Conservation (phyloP, 2,329 filamentous ascomycete species). For the Colletotrichum gloeosporioides region DNA sequence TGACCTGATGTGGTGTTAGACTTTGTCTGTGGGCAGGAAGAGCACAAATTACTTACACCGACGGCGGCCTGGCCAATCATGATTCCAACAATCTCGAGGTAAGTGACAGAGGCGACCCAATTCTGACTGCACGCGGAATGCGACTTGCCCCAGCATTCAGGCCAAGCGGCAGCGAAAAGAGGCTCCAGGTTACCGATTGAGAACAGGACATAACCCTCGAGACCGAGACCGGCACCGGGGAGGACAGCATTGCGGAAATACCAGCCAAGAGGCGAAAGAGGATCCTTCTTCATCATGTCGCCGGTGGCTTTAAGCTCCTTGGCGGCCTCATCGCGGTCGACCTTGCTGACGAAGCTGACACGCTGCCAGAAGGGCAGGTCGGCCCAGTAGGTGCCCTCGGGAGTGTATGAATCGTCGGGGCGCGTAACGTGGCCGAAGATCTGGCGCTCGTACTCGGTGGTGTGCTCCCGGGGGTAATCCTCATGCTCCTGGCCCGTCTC, state of each 20-base stretch:
- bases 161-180: slow-evolving; percentile 78
- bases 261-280: slow-evolving; percentile 80
- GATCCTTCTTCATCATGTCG: slow-evolving; percentile 84
- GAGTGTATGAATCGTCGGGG: slow-evolving; percentile 86
- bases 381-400: slow-evolving; percentile 89
- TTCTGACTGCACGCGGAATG: slow-evolving; percentile 72
- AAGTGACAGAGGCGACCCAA: slow-evolving; percentile 86
- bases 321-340: slow-evolving; percentile 73
- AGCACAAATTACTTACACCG: slow-evolving; percentile 61
- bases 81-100: slow-evolving; percentile 93
- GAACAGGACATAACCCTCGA: slow-evolving; percentile 96
- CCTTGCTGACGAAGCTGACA: slow-evolving; percentile 74
- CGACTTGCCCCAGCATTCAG: slow-evolving; percentile 73
- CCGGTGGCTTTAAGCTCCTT: slow-evolving; percentile 73
- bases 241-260: slow-evolving; percentile 93
- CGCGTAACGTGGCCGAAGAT: slow-evolving; percentile 82
- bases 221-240: slow-evolving; percentile 87
- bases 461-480: slow-evolving; percentile 48
- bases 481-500: slow-evolving; percentile 54
- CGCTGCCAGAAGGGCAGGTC: slow-evolving; percentile 77
- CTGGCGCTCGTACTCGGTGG: slow-evolving; percentile 56
- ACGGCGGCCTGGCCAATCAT: slow-evolving; percentile 92
- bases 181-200: slow-evolving; percentile 93
- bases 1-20: slow-evolving; percentile 41
- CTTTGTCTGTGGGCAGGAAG: not conserved